Evolutionary conservation across 179 eudicot species (phyloP).

Genomic region (Beta lomatogona): DNA sequence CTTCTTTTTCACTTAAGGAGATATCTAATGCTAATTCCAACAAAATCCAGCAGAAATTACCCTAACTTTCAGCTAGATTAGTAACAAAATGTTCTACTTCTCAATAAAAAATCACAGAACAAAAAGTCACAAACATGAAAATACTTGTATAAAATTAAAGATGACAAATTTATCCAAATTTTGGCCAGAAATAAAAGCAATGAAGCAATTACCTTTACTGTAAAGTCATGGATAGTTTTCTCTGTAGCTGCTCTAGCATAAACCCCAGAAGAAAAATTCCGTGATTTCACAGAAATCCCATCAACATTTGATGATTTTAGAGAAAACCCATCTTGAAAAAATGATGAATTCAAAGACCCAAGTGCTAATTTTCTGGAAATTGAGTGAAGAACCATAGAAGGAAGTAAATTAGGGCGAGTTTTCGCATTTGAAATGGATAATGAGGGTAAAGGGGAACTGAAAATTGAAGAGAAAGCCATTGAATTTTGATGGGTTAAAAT

Average conservation of each 20-base stretch:
- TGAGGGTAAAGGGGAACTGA: conserved; percentile 39
- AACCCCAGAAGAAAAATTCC: conserved; percentile 34
- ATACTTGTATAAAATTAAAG: background rate
- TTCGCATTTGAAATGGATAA: conserved; percentile 28
- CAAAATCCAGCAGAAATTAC: background rate
- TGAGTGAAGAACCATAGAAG: conserved; percentile 28
- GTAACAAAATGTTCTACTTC: background rate
- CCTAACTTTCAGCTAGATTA: background rate
- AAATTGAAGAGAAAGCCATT: conserved; percentile 54
- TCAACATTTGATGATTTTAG: conserved; percentile 33
- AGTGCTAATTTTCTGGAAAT: conserved; percentile 33
- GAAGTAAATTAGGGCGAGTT: conserved; percentile 19
- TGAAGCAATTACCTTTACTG: conserved; percentile 62
- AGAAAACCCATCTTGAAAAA: conserved; percentile 54
- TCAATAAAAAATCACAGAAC: background rate
- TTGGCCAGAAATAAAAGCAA: background rate
- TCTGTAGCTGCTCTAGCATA: conserved; percentile 75
- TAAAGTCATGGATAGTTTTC: conserved; percentile 76
- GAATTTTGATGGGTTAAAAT: background rate
- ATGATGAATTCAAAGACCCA: conserved; percentile 48
- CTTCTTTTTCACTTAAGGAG: too few relatives aligned
- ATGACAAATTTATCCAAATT: background rate
- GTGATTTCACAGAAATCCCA: conserved; percentile 48
- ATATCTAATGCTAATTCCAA: background rate
- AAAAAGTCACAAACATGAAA: background rate